These are phyloP conservation scores for Aspergillus pseudonomiae DNA, from an alignment of 2,329 filamentous ascomycete species.

Conservation along the genomic window DNA sequence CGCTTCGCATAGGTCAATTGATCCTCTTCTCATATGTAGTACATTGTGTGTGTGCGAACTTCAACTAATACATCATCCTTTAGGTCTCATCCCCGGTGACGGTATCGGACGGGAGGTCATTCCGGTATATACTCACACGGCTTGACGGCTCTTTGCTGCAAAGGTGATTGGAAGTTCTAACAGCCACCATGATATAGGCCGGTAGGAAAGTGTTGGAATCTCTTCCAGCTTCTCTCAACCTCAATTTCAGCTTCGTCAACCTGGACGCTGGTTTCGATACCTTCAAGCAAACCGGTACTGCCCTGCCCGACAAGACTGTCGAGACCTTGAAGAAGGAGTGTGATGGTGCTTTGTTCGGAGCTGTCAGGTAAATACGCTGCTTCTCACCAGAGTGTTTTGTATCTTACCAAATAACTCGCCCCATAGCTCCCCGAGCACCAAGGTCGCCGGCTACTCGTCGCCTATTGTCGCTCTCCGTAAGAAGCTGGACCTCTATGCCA, in stretches of 20 bases:
- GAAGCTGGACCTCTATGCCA: conserved; percentile 91
- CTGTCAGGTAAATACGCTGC: conserved; percentile 65
- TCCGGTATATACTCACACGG: conserved; percentile 57
- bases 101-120: conserved; percentile 99
- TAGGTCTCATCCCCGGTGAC: conserved; percentile 95
- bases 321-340: conserved; percentile 87
- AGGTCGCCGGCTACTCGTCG: conserved; percentile 92
- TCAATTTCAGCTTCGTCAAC: conserved; percentile 93
- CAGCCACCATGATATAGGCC: conserved; percentile 48
- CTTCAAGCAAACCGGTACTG: conserved; percentile 85
- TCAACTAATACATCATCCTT: conserved; percentile 21
- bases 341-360: conserved; percentile 94
- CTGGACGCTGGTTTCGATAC: conserved; percentile 91
- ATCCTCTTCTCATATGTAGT: background rate
- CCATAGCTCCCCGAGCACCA: conserved; percentile 75
- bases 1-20: conserved; percentile 67
- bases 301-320: conserved; percentile 88
- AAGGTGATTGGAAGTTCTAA: conserved; percentile 14
- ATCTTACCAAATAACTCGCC: background rate
- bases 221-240: conserved; percentile 82
- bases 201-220: conserved; percentile 91
- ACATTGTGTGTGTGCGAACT: background rate
- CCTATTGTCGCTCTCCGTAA: conserved; percentile 97
- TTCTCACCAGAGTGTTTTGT: background rate
- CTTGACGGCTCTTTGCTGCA: background rate